Base-by-base conservation (phyloP, 1,284 basidiomycete species). In the Rhodotorula sp. region DNA sequence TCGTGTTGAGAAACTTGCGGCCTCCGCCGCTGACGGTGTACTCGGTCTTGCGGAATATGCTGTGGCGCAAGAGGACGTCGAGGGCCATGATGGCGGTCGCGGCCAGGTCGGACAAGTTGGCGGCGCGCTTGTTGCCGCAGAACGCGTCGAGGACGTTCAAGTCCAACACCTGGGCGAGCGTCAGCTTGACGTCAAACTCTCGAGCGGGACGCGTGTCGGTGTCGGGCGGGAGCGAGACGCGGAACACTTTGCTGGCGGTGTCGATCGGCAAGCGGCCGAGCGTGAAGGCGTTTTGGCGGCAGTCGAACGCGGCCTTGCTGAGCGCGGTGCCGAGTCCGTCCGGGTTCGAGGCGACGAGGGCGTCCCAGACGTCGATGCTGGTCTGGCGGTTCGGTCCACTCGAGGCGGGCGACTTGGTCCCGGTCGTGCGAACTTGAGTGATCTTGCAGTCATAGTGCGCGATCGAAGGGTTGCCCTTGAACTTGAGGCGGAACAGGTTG, bases 31-130 rank as follows among this genome's bases (percentile, higher is more conserved):
- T 68, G 43, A 58, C 34, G 58, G 70, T 56, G 47, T 26, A 56
- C n/a, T 66, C 47, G 14, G 61, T 47, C 39, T 58, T 39, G 48
- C 64, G 59, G 52, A 61, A 64, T n/a, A 60, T 54, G 16, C 63
- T 52, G 68, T 74, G 73, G 29, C 73, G 62, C 20, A 74, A 46
- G n/a, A 74, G 67, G 34, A 71, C 65, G 60, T 74, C 70, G 60
- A 74, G 62, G 0, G 62, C 67, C 69, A 71, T 71, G 58, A 71
- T 71, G 3, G 70, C 69, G 26, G 61, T 62, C n/a, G 72, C 67
- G 2, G 60, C 67, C n/a, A 52, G 51, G 57, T 74, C 69, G 0
- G 43, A 34, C 20, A 65, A 2, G 43, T 63, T 66, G 12, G 67
- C 61, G 10, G 57, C 56, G 3, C 47, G 29, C n/a, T 63, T 43